Conservation (phyloP, 192 early-diverging fungal species). For the Coemansia sp. region DNA sequence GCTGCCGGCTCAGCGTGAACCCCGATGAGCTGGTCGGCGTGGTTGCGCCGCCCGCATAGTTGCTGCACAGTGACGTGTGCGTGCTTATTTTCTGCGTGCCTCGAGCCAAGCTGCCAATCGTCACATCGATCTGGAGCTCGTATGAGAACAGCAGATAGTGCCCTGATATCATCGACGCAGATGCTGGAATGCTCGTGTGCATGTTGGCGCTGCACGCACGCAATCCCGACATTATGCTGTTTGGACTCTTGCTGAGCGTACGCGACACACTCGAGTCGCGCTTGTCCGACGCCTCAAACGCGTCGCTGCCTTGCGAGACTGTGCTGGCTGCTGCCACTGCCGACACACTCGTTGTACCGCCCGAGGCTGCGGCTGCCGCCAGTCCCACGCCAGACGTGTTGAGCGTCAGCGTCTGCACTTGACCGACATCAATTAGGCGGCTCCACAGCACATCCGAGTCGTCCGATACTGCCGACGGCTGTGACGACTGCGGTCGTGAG, state of each 20-base stretch:
- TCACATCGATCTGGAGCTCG: slow-evolving; percentile 44
- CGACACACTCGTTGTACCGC: not conserved
- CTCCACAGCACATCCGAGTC: slow-evolving; percentile 52
- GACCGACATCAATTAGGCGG: slow-evolving; percentile 32
- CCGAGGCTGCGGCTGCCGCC: slow-evolving; percentile 27
- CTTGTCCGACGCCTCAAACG: slow-evolving; percentile 9
- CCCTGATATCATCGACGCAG: slow-evolving; percentile 33
- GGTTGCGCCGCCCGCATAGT: not conserved
- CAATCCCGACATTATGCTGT: slow-evolving; percentile 19
- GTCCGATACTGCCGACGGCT: slow-evolving; percentile 31
- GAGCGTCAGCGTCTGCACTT: slow-evolving; percentile 29
- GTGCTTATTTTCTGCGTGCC: slow-evolving; percentile 36
- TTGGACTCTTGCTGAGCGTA: slow-evolving; percentile 21
- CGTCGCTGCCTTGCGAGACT: slow-evolving; percentile 17
- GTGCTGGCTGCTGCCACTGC: not conserved
- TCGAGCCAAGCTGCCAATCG: slow-evolving; percentile 35
- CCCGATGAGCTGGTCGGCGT: slow-evolving; percentile 20
- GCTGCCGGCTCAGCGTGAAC: slow-evolving; percentile 8
- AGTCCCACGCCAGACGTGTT: slow-evolving; percentile 35
- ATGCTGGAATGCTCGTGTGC: slow-evolving; percentile 34
- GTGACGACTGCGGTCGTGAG: slow-evolving; percentile 41
- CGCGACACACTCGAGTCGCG: slow-evolving; percentile 21
- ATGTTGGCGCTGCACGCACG: slow-evolving; percentile 48
- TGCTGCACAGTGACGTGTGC: slow-evolving; percentile 31
- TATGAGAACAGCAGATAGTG: slow-evolving; percentile 52